Conservation (phyloP, 768 basidiomycete genomes). For the Mycena venus region DNA sequence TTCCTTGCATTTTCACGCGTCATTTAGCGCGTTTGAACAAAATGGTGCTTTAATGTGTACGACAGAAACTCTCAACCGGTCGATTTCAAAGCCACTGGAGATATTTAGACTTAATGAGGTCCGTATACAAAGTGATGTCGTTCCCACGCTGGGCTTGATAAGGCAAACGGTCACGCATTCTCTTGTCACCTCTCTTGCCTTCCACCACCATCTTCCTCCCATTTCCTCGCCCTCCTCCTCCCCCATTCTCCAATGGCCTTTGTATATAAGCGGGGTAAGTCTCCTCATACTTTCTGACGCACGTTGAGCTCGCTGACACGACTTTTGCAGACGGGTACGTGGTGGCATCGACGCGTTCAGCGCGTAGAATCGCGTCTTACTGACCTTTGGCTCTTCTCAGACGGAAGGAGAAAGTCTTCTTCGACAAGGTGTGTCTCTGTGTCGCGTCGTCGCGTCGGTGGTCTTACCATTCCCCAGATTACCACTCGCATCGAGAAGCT, state of each 20-base stretch:
- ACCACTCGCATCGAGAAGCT: slow-evolving; percentile 92
- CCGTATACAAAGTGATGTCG: slow-evolving; percentile 27
- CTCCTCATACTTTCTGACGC: not conserved
- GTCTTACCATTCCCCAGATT: slow-evolving; percentile 63
- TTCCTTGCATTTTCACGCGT: not conserved
- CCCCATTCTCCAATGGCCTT: slow-evolving; percentile 22
- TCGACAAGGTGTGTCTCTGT: slow-evolving; percentile 81
- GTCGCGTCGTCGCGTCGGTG: slow-evolving; percentile 31
- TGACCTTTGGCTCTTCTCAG: slow-evolving; percentile 47
- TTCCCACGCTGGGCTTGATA: too few relatives aligned
- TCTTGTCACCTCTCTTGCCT: slow-evolving; percentile 15
- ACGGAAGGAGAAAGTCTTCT: slow-evolving; percentile 93
- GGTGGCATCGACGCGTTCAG: slow-evolving; percentile 28
- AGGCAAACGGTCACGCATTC: slow-evolving; percentile 27
- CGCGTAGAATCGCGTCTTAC: slow-evolving; percentile 54
- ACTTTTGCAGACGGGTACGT: slow-evolving; percentile 61
- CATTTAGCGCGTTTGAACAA: rapidly evolving
- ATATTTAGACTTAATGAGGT: not conserved
- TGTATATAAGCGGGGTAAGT: slow-evolving; percentile 33
- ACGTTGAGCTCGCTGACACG: slow-evolving; percentile 14
- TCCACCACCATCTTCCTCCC: slow-evolving; percentile 14
- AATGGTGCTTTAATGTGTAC: not conserved
- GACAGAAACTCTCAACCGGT: not conserved
- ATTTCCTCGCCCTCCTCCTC: not conserved
- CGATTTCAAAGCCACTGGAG: not conserved